Base-by-base conservation (phyloP, 495 filamentous ascomycete species). In the Penicillium ochrochloron region DNA sequence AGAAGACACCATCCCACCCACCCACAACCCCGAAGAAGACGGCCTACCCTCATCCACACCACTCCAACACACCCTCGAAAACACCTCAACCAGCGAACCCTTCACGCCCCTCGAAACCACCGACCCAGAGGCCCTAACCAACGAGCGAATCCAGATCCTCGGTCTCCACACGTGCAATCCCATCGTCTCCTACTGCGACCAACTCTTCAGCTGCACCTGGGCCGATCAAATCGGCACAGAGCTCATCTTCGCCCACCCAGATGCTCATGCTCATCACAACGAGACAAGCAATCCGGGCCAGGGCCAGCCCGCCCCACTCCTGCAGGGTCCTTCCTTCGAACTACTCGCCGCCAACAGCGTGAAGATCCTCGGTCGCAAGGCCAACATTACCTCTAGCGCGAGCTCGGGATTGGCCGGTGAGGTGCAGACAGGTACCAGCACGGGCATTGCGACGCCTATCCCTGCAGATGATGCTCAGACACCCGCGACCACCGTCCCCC, bases 151-250 rank as follows among this genome's bases (percentile, higher is more conserved):
- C n/a, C 92, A 96, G 66, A 87, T 97, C 51, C 81, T 93, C 17
- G 92, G 90, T 48, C 83, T 97, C 5, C 90, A 96, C 72, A 88
- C 87, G 70, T 34, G 66, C 68, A 79, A 90, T 63, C 93, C 93
- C 0, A 75, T 96, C 34, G 78, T 95, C 52, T 87, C 87, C 5
- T 93, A 94, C 79, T 80, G 89, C 50, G 89, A 89, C 52, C 85
- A 86, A 57, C 77, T 93, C 37, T 93, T 91, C 73, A 87, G 84
- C 65, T 94, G 92, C 60, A 72, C 83, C 33, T 97, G 93, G 93
- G 83, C 83, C 34, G 82, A 88, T 51, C 89, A 91, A 61, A 82
- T 94, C 3, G 93, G 93, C 35, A 95, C 92, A 0, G 91, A 96
- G 54, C 71, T 96, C 64, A 81, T 93, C 60, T 88, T 97, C 60